A percentile compares a stretch with the other conserved stretches of the same genome.
Evolutionary conservation across 208 protist genomes (phyloP).

Genomic region (Leishmania tropica): DNA sequence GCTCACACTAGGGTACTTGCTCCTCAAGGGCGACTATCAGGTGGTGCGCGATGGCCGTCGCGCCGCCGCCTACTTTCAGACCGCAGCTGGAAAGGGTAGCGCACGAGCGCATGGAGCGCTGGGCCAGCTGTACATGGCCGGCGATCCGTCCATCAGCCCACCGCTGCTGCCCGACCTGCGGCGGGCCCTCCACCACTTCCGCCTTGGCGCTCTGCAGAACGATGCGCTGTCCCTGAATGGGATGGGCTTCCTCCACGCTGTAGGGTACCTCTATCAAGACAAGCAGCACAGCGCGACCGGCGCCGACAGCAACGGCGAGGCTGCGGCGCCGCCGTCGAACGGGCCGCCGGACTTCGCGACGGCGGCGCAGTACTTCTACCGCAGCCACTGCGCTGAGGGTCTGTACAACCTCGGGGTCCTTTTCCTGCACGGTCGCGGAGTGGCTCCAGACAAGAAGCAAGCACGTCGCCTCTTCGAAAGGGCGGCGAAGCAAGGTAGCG

Average conservation of each 20-base stretch:
- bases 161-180: constrained; percentile 54
- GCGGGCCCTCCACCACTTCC: constrained; percentile 67
- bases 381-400: constrained; percentile 37
- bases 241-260: constrained; percentile 81
- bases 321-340: background rate
- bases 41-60: constrained; percentile 44
- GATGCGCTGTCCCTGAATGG: constrained; percentile 76
- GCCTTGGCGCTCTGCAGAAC: constrained; percentile 35
- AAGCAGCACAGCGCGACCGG: background rate
- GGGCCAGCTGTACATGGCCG: constrained; percentile 73
- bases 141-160: constrained; percentile 38
- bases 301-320: background rate
- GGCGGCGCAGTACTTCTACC: constrained; percentile 54
- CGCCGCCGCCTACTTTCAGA: constrained; percentile 47
- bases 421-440: constrained; percentile 66
- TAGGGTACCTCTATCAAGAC: constrained; percentile 62
- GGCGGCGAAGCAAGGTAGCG: constrained; percentile 50
- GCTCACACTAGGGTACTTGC: constrained; percentile 62
- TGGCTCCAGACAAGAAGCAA: constrained; percentile 28
- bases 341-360: constrained; percentile 51
- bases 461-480: constrained; percentile 49
- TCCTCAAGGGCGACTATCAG: constrained; percentile 55
- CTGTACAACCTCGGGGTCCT: constrained; percentile 87
- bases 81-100: constrained; percentile 39
- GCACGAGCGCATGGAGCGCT: constrained; percentile 52